Evolutionary conservation across 2,329 filamentous ascomycete species (phyloP).

Genomic region (Ascocoryne sarcoides): DNA sequence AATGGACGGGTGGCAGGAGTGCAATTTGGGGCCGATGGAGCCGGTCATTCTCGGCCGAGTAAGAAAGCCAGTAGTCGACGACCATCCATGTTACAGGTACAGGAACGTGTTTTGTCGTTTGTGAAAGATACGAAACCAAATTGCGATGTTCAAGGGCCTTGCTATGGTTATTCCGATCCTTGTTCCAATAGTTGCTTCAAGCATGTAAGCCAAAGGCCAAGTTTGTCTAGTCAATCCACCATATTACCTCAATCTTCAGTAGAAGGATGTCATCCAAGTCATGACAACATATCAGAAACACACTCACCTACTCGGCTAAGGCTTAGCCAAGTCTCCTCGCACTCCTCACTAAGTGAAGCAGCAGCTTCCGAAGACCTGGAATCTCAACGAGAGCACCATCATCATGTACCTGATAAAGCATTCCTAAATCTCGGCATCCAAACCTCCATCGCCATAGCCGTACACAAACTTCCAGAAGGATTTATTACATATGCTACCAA

Average conservation of each 20-base stretch:
- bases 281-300: not conserved
- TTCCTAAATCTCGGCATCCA: slow-evolving; percentile 94
- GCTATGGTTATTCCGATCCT: slow-evolving; percentile 56
- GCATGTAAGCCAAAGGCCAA: not conserved
- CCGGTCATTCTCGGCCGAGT: slow-evolving; percentile 1
- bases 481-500: slow-evolving; percentile 95
- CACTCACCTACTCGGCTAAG: not conserved
- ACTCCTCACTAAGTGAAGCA: not conserved
- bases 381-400: slow-evolving; percentile 53
- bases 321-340: not conserved
- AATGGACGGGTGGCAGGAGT: not conserved
- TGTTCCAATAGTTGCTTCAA: slow-evolving; percentile 56
- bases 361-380: slow-evolving; percentile 19
- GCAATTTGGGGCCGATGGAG: slow-evolving; percentile 3
- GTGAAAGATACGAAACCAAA: slow-evolving; percentile 55
- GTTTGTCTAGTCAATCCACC: slow-evolving; percentile 1
- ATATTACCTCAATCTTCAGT: not conserved
- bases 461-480: slow-evolving; percentile 88
- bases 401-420: slow-evolving; percentile 89
- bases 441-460: slow-evolving; percentile 85
- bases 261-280: not conserved
- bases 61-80: slow-evolving; percentile 29
- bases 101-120: slow-evolving; percentile 52
- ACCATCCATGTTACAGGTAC: slow-evolving; percentile 46
- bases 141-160: slow-evolving; percentile 52